These are phyloP conservation scores for Xylaria longipes DNA, from an alignment of 495 filamentous ascomycete species.

Conservation along the genomic window DNA sequence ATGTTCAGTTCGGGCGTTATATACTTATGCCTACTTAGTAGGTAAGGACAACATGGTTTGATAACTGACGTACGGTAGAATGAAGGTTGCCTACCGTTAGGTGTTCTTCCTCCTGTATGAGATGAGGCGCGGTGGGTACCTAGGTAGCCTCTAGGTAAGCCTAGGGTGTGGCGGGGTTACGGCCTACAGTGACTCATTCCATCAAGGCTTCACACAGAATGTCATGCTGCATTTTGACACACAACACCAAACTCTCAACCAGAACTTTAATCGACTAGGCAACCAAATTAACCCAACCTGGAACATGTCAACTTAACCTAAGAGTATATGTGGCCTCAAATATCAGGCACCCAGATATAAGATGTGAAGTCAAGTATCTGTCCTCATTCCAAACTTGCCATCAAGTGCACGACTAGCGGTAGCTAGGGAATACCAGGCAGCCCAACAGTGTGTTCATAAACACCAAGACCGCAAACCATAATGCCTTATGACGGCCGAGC, in stretches of 20 bases:
- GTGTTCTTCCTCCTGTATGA: not conserved
- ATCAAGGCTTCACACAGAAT: not conserved
- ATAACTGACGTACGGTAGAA: not conserved
- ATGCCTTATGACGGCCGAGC: not conserved
- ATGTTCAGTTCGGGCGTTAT: not conserved
- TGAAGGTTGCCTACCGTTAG: not conserved
- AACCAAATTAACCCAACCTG: not conserved
- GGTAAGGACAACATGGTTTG: not conserved
- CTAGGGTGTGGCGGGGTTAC: not conserved
- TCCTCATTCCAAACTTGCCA: not conserved
- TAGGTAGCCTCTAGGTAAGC: not conserved
- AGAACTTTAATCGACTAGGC: not conserved
- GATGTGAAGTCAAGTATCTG: not conserved
- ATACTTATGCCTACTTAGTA: not conserved
- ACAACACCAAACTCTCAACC: not conserved
- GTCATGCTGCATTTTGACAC: not conserved
- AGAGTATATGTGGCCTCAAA: not conserved
- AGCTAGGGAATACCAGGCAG: not conserved
- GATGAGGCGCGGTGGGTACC: not conserved
- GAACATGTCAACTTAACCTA: too few relatives aligned
- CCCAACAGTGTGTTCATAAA: not conserved
- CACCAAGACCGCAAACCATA: not conserved
- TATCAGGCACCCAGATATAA: not conserved
- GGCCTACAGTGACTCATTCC: not conserved
- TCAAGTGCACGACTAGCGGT: not conserved